A percentile compares a stretch with the other conserved stretches of the same genome.
Conservation (phyloP, 768 basidiomycete species). For the Lenzites betulinus region DNA sequence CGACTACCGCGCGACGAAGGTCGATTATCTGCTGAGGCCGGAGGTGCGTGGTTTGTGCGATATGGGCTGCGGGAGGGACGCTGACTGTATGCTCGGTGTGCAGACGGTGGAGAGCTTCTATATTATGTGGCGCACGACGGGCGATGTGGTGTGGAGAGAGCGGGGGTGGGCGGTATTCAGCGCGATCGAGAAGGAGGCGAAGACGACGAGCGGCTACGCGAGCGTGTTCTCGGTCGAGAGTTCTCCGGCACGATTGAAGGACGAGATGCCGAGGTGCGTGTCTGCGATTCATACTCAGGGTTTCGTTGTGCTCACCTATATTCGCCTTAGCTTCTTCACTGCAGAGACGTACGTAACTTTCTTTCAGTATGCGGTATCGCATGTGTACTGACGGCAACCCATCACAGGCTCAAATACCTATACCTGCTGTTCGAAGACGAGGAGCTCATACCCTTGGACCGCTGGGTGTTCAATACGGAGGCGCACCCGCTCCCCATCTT, state of each 20-base stretch:
- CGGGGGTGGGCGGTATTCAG: constrained; percentile 74
- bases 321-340: constrained; percentile 46
- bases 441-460: constrained; percentile 52
- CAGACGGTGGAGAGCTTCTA: constrained; percentile 79
- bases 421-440: constrained; percentile 66
- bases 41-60: constrained; percentile 69
- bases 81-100: constrained; percentile 60
- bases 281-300: not conserved
- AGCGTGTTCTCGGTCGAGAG: constrained; percentile 52
- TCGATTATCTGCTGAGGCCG: constrained; percentile 62
- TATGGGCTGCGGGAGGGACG: constrained; percentile 57
- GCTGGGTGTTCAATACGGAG: constrained; percentile 51
- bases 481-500: constrained; percentile 79
- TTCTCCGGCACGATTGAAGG: constrained; percentile 41
- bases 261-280: constrained; percentile 72
- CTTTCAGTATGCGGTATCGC: not conserved
- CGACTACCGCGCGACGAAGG: constrained; percentile 55
- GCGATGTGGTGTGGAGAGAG: constrained; percentile 67
- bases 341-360: constrained; percentile 47
- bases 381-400: not conserved
- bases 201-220: constrained; percentile 62
- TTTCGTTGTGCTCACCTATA: not conserved
- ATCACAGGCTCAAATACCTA: constrained; percentile 64
- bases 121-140: constrained; percentile 70
- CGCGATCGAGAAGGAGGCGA: constrained; percentile 62